Evolutionary conservation across 768 basidiomycete species (phyloP).

Genomic region (Dioszegia crocea): DNA sequence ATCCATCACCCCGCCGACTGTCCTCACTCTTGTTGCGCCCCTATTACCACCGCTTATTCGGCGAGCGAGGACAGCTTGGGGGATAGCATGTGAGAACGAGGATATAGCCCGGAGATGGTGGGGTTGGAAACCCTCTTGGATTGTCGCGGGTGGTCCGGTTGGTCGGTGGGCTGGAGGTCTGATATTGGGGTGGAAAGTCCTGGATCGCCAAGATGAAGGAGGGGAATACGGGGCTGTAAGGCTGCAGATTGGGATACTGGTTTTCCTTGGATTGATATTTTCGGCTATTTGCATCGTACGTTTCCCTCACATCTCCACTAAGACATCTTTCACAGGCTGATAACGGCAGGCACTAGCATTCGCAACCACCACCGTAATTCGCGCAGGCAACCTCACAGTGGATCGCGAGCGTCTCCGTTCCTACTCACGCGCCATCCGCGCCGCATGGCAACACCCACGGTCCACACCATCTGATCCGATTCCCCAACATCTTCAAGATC

Average conservation of each 20-base stretch:
- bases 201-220: conserved; percentile 21
- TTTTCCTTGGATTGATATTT: conserved; percentile 21
- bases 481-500: conserved; percentile 3
- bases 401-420: conserved; percentile 26
- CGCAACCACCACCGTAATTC: conserved; percentile 20
- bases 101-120: conserved; percentile 25
- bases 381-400: conserved; percentile 29
- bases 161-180: conserved; percentile 30
- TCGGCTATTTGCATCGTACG: conserved; percentile 28
- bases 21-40: conserved; percentile 28
- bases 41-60: conserved; percentile 17
- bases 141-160: conserved; percentile 36
- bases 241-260: conserved; percentile 22
- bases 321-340: neutral
- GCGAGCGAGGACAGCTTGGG: conserved; percentile 17
- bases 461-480: conserved; percentile 4
- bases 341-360: conserved; percentile 25
- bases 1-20: conserved; percentile 32
- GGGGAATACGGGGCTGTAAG: conserved; percentile 10
- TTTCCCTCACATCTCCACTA: conserved; percentile 1
- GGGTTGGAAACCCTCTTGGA: conserved; percentile 30
- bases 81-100: conserved; percentile 6
- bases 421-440: conserved; percentile 11
- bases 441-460: conserved; percentile 4
- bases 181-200: conserved; percentile 33